Evolutionary conservation across 768 basidiomycete species (phyloP), one percentile per base, ranked within the genome.

Genomic region (Thelephora ganbajun): DNA sequence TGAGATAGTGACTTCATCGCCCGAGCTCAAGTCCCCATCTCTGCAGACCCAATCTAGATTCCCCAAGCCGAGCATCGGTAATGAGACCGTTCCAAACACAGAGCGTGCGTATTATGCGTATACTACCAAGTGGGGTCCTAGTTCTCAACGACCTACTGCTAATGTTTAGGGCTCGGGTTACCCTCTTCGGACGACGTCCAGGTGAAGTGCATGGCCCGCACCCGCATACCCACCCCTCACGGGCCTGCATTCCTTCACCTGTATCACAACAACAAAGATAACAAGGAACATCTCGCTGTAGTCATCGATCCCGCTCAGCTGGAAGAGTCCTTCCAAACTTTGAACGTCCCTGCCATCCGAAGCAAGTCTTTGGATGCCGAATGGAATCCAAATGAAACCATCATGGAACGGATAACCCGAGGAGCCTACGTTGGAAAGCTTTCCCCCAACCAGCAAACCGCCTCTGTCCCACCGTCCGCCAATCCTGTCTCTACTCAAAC

Each of bases 141-240:
- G 16, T 14, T 18, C 22, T 41, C 39, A 41, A 41, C 39, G 39
- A 41, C 39, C 39, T 22, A 16, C 39, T 41, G 39, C 39, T 18
- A 18, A 41, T 14, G 39, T 41, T 41, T 41, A 41, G 39, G 39
- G 39, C 39, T 7, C 39, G 39, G 39, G 39, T 41, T 41, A 22
- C 12, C 39, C 18, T 14, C 39, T 22, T 41, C 39, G 16, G 39
- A 41, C 11, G 65, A 64, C 48, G 64, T 87, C n/a, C 69, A 79
- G 48, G 86, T 97, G 23, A 82, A 79, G 61, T 99, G 96, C 63
- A 89, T 94, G 80, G 96, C 91, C 11, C 85, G 96, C 48, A 97
- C 96, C 3, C 84, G 96, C 48, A 88, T 98, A 61, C 96, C 96
- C 36, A 99, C 96, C 0, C 88, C 89, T 0, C 89, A 98, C 56